Evolutionary conservation across 129 eudicot genomes (phyloP).

Genomic region (Pittosporum tobira): DNA sequence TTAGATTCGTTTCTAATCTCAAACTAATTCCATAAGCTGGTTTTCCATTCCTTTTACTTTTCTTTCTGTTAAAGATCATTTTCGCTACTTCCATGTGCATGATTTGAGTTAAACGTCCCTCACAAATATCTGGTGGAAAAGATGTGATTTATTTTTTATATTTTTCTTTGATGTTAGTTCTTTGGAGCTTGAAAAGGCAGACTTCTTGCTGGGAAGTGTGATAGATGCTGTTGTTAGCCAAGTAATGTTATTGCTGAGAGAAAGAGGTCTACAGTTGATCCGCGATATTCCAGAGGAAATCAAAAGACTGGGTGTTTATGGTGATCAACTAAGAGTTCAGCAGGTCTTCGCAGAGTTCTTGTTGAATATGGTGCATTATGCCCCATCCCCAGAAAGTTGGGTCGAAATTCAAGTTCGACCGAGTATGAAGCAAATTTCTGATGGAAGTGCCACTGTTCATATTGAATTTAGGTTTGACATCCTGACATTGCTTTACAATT

Average conservation of each 20-base stretch:
- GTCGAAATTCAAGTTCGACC: slow-evolving; percentile 76
- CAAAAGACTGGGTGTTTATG: slow-evolving; percentile 54
- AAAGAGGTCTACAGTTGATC: slow-evolving; percentile 72
- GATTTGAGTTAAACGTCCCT: background rate
- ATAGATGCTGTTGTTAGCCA: slow-evolving; percentile 93
- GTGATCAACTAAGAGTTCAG: slow-evolving; percentile 83
- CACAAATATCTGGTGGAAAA: background rate
- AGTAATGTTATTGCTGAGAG: slow-evolving; percentile 60
- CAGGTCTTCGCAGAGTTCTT: slow-evolving; percentile 73
- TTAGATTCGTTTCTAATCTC: background rate
- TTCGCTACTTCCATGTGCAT: background rate
- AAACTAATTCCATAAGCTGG: background rate
- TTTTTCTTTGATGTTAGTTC: slow-evolving; percentile 34
- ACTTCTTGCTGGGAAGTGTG: slow-evolving; percentile 68
- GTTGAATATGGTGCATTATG: slow-evolving; percentile 64
- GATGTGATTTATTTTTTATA: slow-evolving; percentile 1
- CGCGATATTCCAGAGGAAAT: slow-evolving; percentile 85
- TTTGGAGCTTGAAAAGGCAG: slow-evolving; percentile 71
- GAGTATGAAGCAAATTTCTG: slow-evolving; percentile 47
- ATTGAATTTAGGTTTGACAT: slow-evolving; percentile 61
- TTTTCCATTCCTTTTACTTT: too few relatives aligned
- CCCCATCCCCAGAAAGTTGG: slow-evolving; percentile 87
- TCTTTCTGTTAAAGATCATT: background rate
- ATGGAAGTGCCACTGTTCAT: slow-evolving; percentile 41
- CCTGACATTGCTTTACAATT: background rate